Evolutionary conservation across 768 basidiomycete species (phyloP).

Genomic region (Mrakia hoshinonis): DNA sequence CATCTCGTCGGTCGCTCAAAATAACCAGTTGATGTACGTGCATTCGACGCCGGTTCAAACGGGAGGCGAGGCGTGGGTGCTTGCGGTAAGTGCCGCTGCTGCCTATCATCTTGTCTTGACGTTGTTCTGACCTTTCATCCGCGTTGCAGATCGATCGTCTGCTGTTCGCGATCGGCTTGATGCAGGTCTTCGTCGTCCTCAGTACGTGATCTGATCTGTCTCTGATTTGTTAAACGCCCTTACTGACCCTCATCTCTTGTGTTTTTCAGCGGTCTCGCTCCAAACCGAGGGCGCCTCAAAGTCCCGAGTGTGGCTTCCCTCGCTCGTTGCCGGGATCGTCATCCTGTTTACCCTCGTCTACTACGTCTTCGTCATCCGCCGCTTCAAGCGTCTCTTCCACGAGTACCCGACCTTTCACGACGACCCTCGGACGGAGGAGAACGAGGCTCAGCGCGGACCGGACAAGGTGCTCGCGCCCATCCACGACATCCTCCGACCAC

Average conservation of each 20-base stretch:
- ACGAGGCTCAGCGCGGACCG: background rate
- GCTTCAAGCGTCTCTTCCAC: background rate
- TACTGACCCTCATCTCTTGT: background rate
- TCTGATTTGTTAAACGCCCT: background rate
- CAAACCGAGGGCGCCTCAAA: background rate
- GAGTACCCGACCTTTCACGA: conserved; percentile 11
- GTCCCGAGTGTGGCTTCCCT: background rate
- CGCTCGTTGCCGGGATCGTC: background rate
- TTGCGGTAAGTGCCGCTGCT: background rate
- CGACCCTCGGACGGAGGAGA: background rate
- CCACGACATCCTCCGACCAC: background rate
- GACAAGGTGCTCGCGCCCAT: background rate
- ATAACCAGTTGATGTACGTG: conserved; percentile 1
- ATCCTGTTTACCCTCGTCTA: background rate
- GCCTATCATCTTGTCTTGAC: background rate
- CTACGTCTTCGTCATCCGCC: background rate
- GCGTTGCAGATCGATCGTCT: conserved; percentile 8
- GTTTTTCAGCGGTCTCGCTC: conserved; percentile 2
- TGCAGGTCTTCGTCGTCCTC: conserved; percentile 4
- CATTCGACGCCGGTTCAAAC: background rate
- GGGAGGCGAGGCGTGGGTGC: conserved; percentile 8
- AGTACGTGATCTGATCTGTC: background rate
- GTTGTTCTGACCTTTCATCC: background rate
- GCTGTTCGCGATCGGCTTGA: background rate
- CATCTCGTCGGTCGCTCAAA: background rate